Evolutionary conservation across 306 rosid genomes (phyloP), one percentile per base, ranked within the genome.

Genomic region (Prinsepia uniflora): DNA sequence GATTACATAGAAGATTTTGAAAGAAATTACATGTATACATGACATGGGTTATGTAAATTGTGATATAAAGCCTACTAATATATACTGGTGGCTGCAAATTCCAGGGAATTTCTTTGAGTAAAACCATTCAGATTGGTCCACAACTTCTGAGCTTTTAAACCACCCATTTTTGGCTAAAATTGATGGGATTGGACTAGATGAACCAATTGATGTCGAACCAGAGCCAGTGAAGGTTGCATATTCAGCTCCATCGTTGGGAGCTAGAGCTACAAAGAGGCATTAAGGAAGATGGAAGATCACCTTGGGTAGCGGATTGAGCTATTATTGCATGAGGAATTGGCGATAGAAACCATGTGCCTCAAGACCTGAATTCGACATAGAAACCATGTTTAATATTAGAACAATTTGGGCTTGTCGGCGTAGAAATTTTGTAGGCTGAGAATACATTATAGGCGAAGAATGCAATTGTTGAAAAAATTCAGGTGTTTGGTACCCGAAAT

Each of bases 11-110:
- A 13, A 67, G 17, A 24, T 75, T 6, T 43, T 75, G 58, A 40
- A 13, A 20, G 73, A 59, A 5, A 30, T 75, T 6, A 4, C 46
- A 18, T 45, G 48, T 49, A 67, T 57, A 5, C 78, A 75, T 52
- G 67, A 39, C 0, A 58, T 34, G 61, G 73, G 73, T 3, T 75
- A 19, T 19, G 78, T 75, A 5, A 73, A 75, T 30, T 66, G 78
- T 52, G 73, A 75, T 40, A 18, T 75, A 15, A 75, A 75, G 41
- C 78, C 67, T 0, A 59, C 18, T 1, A 75, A 65, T 24, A n/a
- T 74, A 4, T 74, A 14, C 57, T 74, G 1, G 72, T 65, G 15
- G n/a, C 36, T 7, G 8, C 20, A 24, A 24, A 24, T 24, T 24
- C 30, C 2, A 24, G 2, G 8, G n/a, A 19, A 39, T 11, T 74